Percentiles rank a stretch among this genome's conserved stretches.
Evolutionary conservation across 441 rosid species (phyloP).

Genomic region (Omphalea diandra): DNA sequence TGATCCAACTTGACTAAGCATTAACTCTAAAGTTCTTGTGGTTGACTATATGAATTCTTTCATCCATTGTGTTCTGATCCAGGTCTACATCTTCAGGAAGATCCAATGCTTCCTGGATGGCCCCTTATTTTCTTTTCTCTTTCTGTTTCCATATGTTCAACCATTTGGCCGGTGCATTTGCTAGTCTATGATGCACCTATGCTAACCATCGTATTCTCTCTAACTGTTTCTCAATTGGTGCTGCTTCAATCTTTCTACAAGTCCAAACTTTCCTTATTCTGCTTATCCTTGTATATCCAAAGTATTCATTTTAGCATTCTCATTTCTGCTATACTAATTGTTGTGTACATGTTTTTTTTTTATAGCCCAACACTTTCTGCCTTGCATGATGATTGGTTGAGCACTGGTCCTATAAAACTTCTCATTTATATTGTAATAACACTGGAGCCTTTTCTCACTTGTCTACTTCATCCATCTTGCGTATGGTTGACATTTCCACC

Average conservation of each 20-base stretch:
- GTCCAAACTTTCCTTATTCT: neutral
- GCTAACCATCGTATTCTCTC: neutral
- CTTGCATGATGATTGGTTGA: neutral
- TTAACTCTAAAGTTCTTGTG: too few species aligned
- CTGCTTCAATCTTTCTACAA: neutral
- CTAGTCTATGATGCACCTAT: neutral
- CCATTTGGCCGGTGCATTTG: neutral
- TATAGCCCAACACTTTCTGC: neutral
- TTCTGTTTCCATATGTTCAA: neutral
- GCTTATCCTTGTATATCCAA: neutral
- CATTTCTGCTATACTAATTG: neutral
- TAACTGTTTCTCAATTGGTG: neutral
- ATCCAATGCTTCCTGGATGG: too few species aligned
- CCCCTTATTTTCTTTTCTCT: neutral
- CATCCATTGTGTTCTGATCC: too few species aligned
- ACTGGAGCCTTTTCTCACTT: neutral
- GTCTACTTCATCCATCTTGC: neutral
- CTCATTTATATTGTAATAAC: neutral
- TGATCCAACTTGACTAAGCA: neutral
- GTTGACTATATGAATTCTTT: neutral
- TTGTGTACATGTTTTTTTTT: neutral
- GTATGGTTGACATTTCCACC: neutral
- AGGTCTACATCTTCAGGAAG: too few species aligned
- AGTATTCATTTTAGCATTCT: neutral
- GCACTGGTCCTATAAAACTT: neutral